Evolutionary conservation across 179 eudicot species (phyloP).

Genomic region (Gypsophila paniculata): DNA sequence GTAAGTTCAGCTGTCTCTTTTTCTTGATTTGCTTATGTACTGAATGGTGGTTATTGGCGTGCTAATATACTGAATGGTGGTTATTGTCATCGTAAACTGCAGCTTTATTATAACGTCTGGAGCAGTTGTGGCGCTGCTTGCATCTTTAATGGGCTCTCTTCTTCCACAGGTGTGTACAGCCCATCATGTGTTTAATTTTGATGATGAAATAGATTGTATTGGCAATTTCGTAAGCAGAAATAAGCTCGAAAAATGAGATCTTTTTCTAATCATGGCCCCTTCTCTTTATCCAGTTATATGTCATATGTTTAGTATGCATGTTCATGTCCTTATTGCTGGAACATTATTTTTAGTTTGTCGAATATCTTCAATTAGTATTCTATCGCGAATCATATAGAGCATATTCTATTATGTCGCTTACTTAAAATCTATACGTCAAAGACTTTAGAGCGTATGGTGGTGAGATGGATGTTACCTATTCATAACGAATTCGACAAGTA

Average conservation of each 20-base stretch:
- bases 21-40: background rate
- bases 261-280: background rate
- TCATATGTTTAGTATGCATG: background rate
- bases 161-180: constrained; percentile 56
- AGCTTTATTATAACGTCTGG: constrained; percentile 62
- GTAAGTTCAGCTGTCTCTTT: constrained; percentile 35
- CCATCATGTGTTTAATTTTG: background rate
- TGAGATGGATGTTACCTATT: too few relatives aligned
- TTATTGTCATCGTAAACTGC: constrained; percentile 24
- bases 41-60: constrained; percentile 3
- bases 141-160: constrained; percentile 51
- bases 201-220: background rate
- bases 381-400: too few relatives aligned
- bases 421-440: too few relatives aligned
- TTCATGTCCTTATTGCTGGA: constrained; percentile 4
- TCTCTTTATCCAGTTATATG: background rate
- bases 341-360: background rate
- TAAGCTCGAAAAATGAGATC: background rate
- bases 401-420: too few relatives aligned
- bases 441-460: too few relatives aligned
- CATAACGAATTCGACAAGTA: too few relatives aligned
- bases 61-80: constrained; percentile 9
- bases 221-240: background rate
- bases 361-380: background rate
- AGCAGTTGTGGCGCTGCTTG: constrained; percentile 63